phyloP scores from a whole-genome alignment of 805 yeast species.

The Candida gorgasii region DNA sequence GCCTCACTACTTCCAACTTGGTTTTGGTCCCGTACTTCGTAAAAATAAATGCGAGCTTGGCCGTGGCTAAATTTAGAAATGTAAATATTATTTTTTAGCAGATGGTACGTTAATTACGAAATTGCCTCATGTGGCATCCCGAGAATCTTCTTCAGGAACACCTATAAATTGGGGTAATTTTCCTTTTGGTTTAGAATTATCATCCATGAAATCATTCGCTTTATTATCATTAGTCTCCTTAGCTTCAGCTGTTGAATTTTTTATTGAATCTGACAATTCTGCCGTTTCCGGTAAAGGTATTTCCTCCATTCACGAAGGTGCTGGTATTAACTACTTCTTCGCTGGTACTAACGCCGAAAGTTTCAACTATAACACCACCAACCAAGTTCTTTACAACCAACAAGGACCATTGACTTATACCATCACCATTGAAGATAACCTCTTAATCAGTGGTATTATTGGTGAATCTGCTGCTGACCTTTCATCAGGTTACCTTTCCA shows the following conservation, averaged over 20 bases:
- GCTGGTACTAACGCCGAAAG: conserved; percentile 25
- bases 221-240: conserved; percentile 3
- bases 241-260: conserved; percentile 18
- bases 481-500: conserved; percentile 18
- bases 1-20: too few relatives aligned
- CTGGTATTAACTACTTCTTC: conserved; percentile 44
- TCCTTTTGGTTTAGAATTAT: not conserved
- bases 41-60: too few relatives aligned
- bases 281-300: conserved; percentile 29
- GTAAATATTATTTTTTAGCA: too few relatives aligned
- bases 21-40: too few relatives aligned
- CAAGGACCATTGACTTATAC: not conserved
- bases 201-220: conserved; percentile 9
- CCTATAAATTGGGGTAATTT: too few relatives aligned
- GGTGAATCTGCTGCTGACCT: conserved; percentile 4
- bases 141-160: too few relatives aligned
- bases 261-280: conserved; percentile 24
- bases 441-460: conserved; percentile 11
- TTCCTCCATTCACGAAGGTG: conserved; percentile 42
- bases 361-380: conserved; percentile 21
- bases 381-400: not conserved
- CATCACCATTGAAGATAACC: not conserved
- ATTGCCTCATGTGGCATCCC: too few relatives aligned
- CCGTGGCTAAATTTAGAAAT: too few relatives aligned
- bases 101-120: too few relatives aligned